Base-by-base conservation (phyloP, 2,329 filamentous ascomycete genomes). In the Apiospora koreana region DNA sequence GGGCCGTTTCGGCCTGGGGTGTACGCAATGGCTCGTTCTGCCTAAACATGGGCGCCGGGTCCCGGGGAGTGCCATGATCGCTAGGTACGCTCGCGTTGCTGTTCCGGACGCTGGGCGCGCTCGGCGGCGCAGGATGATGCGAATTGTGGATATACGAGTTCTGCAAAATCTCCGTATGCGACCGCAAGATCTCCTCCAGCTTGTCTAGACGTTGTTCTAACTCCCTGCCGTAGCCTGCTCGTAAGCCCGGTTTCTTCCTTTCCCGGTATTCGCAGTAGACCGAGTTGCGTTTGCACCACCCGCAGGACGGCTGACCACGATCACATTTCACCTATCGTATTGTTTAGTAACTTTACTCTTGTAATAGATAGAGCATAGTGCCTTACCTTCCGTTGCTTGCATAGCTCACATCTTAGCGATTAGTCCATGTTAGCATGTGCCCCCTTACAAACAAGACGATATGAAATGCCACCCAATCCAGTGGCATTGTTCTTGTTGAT, bases 361-460 rank as follows among this genome's bases (percentile, higher is more conserved):
- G 46, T 69, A 68, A 69, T 38, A n/a, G 68, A 14, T 18, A 25
- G 16, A 21, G 41, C 1, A 16, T 18, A 4, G 1, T 3, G 38
- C 16, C 68, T 45, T 25, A 70, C 92, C 86, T 95, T 95, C 83
- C 93, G 86, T 80, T 93, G 90, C 81, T 95, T 94, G 84, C 93
- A 94, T 68, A 93, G 86, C 81, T 95, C 93, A 78, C 93, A 92
- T 77, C 90, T 92, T 80, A 77, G 76, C 65, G 79, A 73, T 14
- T 71, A 43, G 68, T 73, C 72, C 14, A 69, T 69, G 76, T 86
- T 80, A 85, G 84, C 76, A 74, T 78, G 75, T 68, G 69, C 68
- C 42, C 75, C 75, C 46, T 74, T 71, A 62, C 75, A 71, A 18
- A 10, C 9, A n/a, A n/a, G 18, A 14, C 2, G 16, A n/a, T 7